These are phyloP conservation scores for Panaeolus cyanescens DNA, from an alignment of 768 basidiomycete genomes.

Conservation along the genomic window DNA sequence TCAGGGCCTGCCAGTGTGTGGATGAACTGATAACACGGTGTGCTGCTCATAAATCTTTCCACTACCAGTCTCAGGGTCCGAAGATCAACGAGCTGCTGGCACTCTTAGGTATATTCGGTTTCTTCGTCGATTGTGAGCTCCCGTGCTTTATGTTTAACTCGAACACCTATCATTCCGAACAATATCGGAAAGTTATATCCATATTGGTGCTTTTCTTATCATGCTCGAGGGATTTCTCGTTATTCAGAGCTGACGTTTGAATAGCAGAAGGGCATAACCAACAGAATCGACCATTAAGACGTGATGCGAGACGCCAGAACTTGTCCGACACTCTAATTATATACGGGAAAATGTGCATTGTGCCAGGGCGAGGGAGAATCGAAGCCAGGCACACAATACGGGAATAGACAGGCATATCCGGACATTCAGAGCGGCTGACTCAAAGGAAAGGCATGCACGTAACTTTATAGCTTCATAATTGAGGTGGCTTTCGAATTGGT, in stretches of 20 bases:
- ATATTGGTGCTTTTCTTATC: neutral
- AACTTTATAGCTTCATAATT: neutral
- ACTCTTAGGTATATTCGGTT: neutral
- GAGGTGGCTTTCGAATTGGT: no score
- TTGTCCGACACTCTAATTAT: neutral
- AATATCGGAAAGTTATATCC: neutral
- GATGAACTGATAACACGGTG: no score
- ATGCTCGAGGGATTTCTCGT: neutral
- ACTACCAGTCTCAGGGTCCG: neutral
- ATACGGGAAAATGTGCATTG: neutral
- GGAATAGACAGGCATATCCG: neutral
- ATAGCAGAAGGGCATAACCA: neutral
- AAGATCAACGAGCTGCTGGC: neutral
- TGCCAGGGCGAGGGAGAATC: neutral
- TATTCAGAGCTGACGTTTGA: neutral
- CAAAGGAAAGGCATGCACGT: neutral
- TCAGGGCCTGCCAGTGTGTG: no score
- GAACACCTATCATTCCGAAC: neutral
- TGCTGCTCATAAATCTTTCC: no score
- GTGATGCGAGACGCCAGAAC: neutral
- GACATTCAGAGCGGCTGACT: neutral
- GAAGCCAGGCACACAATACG: neutral
- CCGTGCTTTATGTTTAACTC: neutral
- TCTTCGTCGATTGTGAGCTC: neutral
- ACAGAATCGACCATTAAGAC: neutral